Conservation (phyloP, 345 rosid genomes). For the Salix arbutifolia region DNA sequence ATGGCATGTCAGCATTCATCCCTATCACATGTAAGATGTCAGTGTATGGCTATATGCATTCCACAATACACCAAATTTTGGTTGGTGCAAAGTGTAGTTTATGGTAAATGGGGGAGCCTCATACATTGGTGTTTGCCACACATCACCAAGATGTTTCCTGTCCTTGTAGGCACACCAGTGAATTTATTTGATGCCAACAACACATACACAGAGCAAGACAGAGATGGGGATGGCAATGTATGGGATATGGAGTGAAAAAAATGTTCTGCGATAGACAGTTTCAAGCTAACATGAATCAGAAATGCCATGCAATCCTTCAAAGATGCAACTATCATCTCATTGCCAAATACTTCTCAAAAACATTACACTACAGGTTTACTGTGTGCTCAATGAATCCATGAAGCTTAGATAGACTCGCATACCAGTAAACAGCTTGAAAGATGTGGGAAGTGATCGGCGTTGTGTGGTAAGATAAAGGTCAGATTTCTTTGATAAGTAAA, state of each 20-base stretch:
- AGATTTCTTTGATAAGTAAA: slow-evolving; percentile 84
- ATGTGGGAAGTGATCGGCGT: slow-evolving; percentile 79
- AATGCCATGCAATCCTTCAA: neutral
- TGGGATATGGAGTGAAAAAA: too few species aligned
- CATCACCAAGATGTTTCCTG: neutral
- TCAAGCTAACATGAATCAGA: neutral
- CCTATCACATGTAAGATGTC: neutral
- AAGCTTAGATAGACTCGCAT: slow-evolving; percentile 8
- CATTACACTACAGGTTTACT: neutral
- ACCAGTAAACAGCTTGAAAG: slow-evolving; percentile 91
- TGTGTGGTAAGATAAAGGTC: slow-evolving; percentile 85
- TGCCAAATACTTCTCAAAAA: neutral
- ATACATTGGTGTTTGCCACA: neutral
- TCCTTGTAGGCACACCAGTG: neutral
- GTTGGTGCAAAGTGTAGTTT: too few species aligned
- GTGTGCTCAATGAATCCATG: neutral
- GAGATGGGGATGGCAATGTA: too few species aligned
- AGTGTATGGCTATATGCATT: neutral
- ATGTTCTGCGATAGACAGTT: neutral
- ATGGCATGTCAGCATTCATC: neutral
- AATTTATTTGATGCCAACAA: neutral
- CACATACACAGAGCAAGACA: neutral
- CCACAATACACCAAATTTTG: neutral
- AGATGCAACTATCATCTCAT: neutral
- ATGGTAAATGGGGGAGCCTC: neutral